phyloP scores from a whole-genome alignment of 1,284 basidiomycete species.

The Puccinia sorghi region DNA sequence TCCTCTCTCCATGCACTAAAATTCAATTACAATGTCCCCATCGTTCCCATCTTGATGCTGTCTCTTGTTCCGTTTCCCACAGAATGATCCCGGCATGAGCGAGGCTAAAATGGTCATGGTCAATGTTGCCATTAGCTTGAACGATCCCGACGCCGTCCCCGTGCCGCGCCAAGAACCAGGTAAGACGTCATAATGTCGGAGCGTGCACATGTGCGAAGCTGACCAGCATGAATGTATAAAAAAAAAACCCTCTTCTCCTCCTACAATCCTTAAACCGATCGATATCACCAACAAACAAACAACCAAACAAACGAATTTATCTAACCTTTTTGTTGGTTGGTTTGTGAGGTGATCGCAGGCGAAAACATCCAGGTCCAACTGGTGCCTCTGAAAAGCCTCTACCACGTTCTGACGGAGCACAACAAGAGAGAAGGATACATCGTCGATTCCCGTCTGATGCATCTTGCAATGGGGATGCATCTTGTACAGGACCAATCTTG shows the following conservation, averaged over 20 bases:
- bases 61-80: neutral
- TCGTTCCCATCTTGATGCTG: neutral
- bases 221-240: no score
- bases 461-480: slow-evolving; percentile 15
- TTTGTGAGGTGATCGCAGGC: neutral
- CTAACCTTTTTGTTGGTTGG: no score
- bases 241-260: no score
- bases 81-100: slow-evolving; percentile 32
- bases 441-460: slow-evolving; percentile 36
- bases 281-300: no score
- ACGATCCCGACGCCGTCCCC: neutral
- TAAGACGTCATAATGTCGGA: neutral
- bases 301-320: neutral
- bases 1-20: neutral
- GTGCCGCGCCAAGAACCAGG: slow-evolving; percentile 32
- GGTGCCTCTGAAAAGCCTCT: slow-evolving; percentile 18
- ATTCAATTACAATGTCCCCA: neutral
- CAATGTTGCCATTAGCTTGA: neutral
- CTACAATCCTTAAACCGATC: no score
- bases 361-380: slow-evolving; percentile 33
- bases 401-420: slow-evolving; percentile 5
- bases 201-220: no score
- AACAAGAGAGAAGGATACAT: neutral
- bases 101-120: slow-evolving; percentile 17
- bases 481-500: no score